Evolutionary conservation across 2,329 filamentous ascomycete genomes (phyloP).

Genomic region (Cladophialophora chaetospira): DNA sequence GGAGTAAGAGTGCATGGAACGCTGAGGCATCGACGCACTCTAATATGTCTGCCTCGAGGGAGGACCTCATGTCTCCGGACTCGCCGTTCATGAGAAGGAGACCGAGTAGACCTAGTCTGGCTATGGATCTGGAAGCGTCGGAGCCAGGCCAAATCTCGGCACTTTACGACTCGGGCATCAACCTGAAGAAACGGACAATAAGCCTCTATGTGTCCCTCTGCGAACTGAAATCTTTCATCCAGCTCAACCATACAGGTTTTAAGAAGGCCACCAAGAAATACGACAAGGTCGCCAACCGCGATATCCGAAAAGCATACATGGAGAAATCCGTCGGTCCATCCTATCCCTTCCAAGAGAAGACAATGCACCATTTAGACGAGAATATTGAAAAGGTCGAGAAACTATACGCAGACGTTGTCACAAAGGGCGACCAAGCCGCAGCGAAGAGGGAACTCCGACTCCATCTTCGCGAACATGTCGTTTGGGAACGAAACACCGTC

Average conservation of each 20-base stretch:
- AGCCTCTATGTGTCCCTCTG: constrained; percentile 88
- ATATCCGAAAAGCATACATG: constrained; percentile 77
- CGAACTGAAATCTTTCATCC: constrained; percentile 92
- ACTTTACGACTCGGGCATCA: constrained; percentile 71
- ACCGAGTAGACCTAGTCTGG: constrained; percentile 64
- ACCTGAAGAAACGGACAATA: constrained; percentile 88
- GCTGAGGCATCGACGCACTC: constrained; percentile 11
- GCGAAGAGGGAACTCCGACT: constrained; percentile 85
- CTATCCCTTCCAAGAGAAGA: constrained; percentile 76
- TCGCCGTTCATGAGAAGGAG: constrained; percentile 54
- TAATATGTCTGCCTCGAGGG: constrained; percentile 34
- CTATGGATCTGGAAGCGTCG: constrained; percentile 63
- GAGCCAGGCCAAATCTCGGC: constrained; percentile 75
- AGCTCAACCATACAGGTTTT: constrained; percentile 96
- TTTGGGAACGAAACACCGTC: constrained; percentile 98
- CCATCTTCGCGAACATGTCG: constrained; percentile 92
- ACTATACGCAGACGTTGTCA: constrained; percentile 79
- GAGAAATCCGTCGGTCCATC: constrained; percentile 71
- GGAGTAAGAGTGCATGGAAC: constrained; percentile 37
- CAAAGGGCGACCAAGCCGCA: constrained; percentile 72
- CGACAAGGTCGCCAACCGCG: constrained; percentile 89
- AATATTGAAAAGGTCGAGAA: constrained; percentile 74
- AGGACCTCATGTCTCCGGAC: constrained; percentile 57
- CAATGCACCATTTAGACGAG: constrained; percentile 69
- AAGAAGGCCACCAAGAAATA: constrained; percentile 97